A percentile compares a stretch with the other conserved stretches of the same genome.
Evolutionary conservation across 805 yeast genomes (phyloP).

Genomic region (Starmerella etchellsii): DNA sequence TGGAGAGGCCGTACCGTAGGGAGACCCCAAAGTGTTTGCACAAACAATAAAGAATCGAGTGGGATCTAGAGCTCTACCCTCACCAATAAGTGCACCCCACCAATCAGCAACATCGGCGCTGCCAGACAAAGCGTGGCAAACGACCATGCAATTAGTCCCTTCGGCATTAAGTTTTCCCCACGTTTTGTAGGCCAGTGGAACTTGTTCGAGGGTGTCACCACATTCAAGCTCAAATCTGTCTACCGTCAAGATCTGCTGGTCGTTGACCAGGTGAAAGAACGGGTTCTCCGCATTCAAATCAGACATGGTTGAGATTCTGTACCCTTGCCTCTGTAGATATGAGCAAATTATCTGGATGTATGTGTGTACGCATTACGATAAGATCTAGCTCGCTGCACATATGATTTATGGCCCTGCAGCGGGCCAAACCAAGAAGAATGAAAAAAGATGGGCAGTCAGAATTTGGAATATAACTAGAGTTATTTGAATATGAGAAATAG

Average conservation of each 20-base stretch:
- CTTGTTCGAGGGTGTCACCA: conserved; percentile 51
- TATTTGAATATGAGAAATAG: no score
- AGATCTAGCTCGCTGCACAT: no score
- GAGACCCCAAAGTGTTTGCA: conserved; percentile 86
- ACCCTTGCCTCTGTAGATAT: no score
- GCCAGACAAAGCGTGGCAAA: conserved; percentile 93
- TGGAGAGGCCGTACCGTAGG: conserved; percentile 93
- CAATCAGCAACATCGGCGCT: conserved; percentile 91
- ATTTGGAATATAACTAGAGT: no score
- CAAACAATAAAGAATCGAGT: conserved; percentile 75
- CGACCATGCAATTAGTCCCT: conserved; percentile 69
- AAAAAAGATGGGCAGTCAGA: no score
- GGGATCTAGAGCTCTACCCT: conserved; percentile 81
- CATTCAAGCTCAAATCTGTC: conserved; percentile 60
- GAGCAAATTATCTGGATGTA: no score
- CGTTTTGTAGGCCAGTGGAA: conserved; percentile 89
- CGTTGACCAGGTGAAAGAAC: conserved; percentile 53
- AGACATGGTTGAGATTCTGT: conserved; percentile 7
- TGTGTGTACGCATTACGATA: no score
- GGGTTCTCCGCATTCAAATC: conserved; percentile 39
- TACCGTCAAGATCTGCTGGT: conserved; percentile 65
- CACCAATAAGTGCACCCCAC: conserved; percentile 96
- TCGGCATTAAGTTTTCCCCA: conserved; percentile 76
- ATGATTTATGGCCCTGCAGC: no score
- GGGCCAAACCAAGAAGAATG: no score